Base-by-base conservation (phyloP, 768 basidiomycete genomes). In the Pleurotus platypus region DNA sequence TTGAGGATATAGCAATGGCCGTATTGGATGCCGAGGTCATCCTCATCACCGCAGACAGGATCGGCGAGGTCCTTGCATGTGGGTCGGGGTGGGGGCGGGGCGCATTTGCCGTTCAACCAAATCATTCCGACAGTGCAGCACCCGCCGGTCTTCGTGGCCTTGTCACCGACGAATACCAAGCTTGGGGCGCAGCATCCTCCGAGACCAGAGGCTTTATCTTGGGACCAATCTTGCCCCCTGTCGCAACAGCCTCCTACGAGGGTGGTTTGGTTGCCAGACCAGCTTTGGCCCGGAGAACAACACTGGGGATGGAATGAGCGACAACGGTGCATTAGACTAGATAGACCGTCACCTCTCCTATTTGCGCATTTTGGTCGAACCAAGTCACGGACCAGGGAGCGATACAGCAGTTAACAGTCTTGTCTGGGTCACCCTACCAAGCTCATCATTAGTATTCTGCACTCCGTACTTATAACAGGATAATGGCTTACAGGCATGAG, bases 31-130 rank as follows among this genome's bases (percentile, higher is more conserved):
- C 51, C 51, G 4, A 54, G 39, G 1, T 54, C 51, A 39, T 37
- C 42, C 0, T 54, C 51, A 4, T 37, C n/a, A 5, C 37, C 51
- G 18, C 51, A 54, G 2, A 54, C 51, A 9, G 51, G 51, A 30
- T 54, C 51, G 13, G 51, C 51, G 38, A 54, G 35, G 22, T 54
- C 51, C 15, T 54, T 54, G 51, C 51, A 54, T 12, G 51, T 42
- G 1, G 51, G 51, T 22, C 51, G 39, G 13, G 51, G 51, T 22
- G 51, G 51, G 13, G 51, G 51, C 1, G 35, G 37, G 0, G 51
- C 13, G 13, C 51, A 54, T 42, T 54, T 54, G 38, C 51, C 51
- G n/a, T 54, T 54, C 51, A 54, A 24, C 51, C 51, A 54, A 11
- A 54, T 26, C 35, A 54, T 16, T 2, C 51, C 51, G n/a, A 39